A percentile compares a stretch with the other conserved stretches of the same genome.
These are phyloP conservation scores for Geotrichum histeridarum DNA, from an alignment of 1,139 yeast genomes.

Conservation along the genomic window DNA sequence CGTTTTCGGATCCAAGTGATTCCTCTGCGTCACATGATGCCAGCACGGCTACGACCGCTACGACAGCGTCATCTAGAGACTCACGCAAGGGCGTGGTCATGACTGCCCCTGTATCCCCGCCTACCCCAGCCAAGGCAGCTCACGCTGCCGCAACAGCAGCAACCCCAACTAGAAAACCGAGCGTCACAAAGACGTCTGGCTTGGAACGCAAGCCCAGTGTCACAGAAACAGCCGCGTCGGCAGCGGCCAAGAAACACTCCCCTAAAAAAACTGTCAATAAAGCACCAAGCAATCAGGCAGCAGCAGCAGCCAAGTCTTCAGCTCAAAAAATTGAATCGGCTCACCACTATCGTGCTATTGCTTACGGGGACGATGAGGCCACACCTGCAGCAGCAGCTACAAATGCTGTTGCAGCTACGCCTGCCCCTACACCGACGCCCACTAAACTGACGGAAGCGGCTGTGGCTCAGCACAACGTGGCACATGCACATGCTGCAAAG, in stretches of 20 bases:
- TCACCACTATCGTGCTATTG: slow-evolving; percentile 3
- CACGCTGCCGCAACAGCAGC: neutral
- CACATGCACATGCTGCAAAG: neutral
- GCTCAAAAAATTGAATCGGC: neutral
- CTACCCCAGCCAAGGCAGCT: neutral
- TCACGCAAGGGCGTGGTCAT: neutral
- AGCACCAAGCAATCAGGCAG: neutral
- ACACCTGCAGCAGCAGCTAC: neutral
- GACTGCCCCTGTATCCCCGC: neutral
- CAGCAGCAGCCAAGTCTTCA: neutral
- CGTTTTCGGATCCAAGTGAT: slow-evolving; percentile 10
- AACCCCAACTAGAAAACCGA: neutral
- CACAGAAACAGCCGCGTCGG: slow-evolving; percentile 1
- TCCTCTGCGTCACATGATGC: neutral
- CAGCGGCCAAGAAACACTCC: neutral
- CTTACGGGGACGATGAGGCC: neutral
- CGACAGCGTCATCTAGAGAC: neutral
- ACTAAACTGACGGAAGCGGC: slow-evolving; percentile 7
- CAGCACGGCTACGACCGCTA: neutral
- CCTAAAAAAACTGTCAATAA: neutral
- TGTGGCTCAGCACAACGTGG: neutral
- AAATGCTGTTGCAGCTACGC: neutral
- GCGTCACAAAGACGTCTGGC: neutral
- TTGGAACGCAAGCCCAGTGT: neutral
- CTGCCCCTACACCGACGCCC: no score